These are phyloP conservation scores for Penicillium cinerascens DNA, from an alignment of 495 filamentous ascomycete species.

Conservation along the genomic window DNA sequence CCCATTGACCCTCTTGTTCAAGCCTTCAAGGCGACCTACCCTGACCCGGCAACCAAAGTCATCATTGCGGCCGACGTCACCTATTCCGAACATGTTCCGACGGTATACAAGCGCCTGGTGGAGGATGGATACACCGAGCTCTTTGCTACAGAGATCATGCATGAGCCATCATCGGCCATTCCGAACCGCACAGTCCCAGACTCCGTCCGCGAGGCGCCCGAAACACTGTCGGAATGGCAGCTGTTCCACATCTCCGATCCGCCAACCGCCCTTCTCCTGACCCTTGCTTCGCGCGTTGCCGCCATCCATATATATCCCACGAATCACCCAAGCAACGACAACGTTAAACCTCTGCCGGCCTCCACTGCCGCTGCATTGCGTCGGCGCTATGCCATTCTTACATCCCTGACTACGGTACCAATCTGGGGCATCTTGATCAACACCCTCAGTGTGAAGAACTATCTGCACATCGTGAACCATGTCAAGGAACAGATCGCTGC, in stretches of 20 bases:
- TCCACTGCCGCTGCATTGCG: slow-evolving; percentile 61
- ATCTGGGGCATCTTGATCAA: slow-evolving; percentile 94
- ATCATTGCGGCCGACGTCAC: slow-evolving; percentile 89
- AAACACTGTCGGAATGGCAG: slow-evolving; percentile 63
- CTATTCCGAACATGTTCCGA: slow-evolving; percentile 65
- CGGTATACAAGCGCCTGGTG: slow-evolving; percentile 47
- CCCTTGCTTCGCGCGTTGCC: slow-evolving; percentile 76
- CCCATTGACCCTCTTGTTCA: slow-evolving; percentile 51
- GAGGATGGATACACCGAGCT: slow-evolving; percentile 66
- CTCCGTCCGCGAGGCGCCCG: slow-evolving; percentile 42
- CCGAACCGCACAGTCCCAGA: slow-evolving; percentile 75
- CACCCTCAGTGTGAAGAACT: slow-evolving; percentile 87
- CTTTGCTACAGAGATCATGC: slow-evolving; percentile 65
- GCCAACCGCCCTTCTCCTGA: slow-evolving; percentile 78
- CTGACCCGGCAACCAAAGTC: slow-evolving; percentile 57
- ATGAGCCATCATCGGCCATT: slow-evolving; percentile 73
- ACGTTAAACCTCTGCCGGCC: slow-evolving; percentile 42
- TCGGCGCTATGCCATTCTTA: slow-evolving; percentile 82
- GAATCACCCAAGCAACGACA: slow-evolving; percentile 26
- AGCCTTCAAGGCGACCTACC: slow-evolving; percentile 67
- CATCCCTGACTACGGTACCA: slow-evolving; percentile 71
- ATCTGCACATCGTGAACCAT: slow-evolving; percentile 72
- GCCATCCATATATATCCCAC: slow-evolving; percentile 76
- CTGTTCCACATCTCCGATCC: slow-evolving; percentile 90
- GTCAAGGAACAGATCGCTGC: slow-evolving; percentile 65